These are phyloP conservation scores for Orobanche coerulescens DNA, from an alignment of 257 asterid genomes.

Conservation along the genomic window DNA sequence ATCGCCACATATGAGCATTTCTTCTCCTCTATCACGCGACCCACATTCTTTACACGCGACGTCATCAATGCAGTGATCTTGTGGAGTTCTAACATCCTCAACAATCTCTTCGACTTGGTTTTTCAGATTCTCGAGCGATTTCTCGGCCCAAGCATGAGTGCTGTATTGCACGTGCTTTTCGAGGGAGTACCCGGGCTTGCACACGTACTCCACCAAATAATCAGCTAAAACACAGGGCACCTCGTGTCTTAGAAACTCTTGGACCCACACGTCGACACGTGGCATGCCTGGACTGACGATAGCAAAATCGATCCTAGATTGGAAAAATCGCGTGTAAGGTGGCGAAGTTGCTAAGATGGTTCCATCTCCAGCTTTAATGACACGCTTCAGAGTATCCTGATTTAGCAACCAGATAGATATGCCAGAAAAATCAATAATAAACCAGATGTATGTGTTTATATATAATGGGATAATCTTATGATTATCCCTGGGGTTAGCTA, in stretches of 20 bases:
- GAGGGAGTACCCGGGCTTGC: constrained; percentile 77
- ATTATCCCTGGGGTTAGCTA: not conserved
- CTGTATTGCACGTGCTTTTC: constrained; percentile 74
- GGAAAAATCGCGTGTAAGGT: constrained; percentile 70
- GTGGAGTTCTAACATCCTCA: constrained; percentile 35
- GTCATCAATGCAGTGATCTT: constrained; percentile 22
- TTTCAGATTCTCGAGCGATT: constrained; percentile 38
- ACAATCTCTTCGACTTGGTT: constrained; percentile 36
- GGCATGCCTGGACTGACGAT: constrained; percentile 71
- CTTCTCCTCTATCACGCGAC: constrained; percentile 49
- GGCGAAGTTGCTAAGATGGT: constrained; percentile 84
- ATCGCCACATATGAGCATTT: constrained; percentile 73
- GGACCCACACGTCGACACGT: constrained; percentile 76
- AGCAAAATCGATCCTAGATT: constrained; percentile 66
- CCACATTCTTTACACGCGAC: constrained; percentile 49
- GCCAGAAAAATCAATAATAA: too few relatives aligned
- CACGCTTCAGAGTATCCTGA: constrained; percentile 89
- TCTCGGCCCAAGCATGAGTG: constrained; percentile 74
- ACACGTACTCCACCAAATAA: constrained; percentile 84
- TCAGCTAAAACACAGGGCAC: constrained; percentile 78
- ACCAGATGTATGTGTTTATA: not conserved
- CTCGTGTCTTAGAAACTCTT: constrained; percentile 64
- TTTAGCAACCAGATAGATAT: constrained; percentile 16
- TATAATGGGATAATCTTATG: not conserved
- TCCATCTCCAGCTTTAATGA: constrained; percentile 84